Evolutionary conservation across 176 grass and related monocot genomes (phyloP), one percentile per base, ranked within the genome.

Genomic region (Bonia amplexicaulis): DNA sequence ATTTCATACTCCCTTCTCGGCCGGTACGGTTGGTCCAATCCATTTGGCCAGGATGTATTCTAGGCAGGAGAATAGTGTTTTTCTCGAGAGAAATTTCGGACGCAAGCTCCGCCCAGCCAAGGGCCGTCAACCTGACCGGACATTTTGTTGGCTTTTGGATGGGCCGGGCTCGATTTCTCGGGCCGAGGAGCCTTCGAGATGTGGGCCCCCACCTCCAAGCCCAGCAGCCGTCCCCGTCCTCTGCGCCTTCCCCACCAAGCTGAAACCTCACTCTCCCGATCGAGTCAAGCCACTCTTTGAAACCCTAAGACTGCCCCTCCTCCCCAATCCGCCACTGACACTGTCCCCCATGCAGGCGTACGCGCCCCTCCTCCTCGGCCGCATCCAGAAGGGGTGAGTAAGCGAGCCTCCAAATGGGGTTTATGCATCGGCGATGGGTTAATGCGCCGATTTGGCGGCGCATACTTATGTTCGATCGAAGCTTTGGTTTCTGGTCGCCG

Each of bases 291-390:
- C 27, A 58, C 71, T 31, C 48, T 76, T 49, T 40, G 69, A 84
- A 90, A 86, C 79, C 84, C 66, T 82, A 82, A 70, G 46, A 25
- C 39, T 69, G 10, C 26, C 25, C 7, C 11, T 49, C 33, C 71
- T 20, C 23, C 14, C 61, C 73, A 22, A 66, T 83, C 48, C 15
- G n/a, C 57, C 66, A 58, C n/a, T n/a, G 64, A 57, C 46, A n/a
- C n/a, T n/a, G n/a, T n/a, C n/a, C 39, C 39, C 67, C 48, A 95
- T 95, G 93, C 93, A 95, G 85, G 88, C 88, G 48, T 58, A 79
- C 71, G 49, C 86, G 90, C 73, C 78, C 93, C 90, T 87, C 65
- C 42, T 88, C 87, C 41, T 17, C 87, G 45, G 39, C 73, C 66
- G 58, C 73, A 20, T 91, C 88, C 47, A 93, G 80, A 86, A 81